Base-by-base conservation (phyloP, 1,284 basidiomycete species). In the Wallemia hederae region DNA sequence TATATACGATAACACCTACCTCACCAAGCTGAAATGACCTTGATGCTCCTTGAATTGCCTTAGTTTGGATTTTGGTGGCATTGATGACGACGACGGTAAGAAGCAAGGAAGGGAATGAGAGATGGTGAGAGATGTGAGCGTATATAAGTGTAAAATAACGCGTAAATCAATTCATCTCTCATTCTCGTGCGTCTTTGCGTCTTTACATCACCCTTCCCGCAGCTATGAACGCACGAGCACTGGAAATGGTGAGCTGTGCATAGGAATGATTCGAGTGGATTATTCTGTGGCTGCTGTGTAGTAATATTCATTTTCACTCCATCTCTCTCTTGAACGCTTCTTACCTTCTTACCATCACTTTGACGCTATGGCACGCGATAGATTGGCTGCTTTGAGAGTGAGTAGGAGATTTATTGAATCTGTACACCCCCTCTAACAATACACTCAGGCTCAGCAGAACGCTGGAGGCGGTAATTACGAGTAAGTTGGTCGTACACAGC, bases 11-110 rank as follows among this genome's bases (percentile, higher is more conserved):
- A 65, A 64, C 27, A 72, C 73, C 66, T 61, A 90, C 90, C 89
- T 81, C 70, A 94, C 90, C 59, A 96, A 79, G 24, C 87, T 90
- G 72, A 96, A 96, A 73, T 96, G 90, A 5, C 90, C 87, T 64
- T 89, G 82, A 29, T 83, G 82, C 64, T 89, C 80, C 65, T 81
- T 75, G 70, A 94, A 96, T 70, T 91, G 80, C 67, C 85, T 83
- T 59, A 92, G 74, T 17, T 49, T 49, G 22, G 39, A 49, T 22
- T 31, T 58, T 22, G 39, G 5, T 11, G 39, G 39, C 22, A 9
- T 33, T 33, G 31, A 33, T 33, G 9, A 9, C 7, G 19, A 33
- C 19, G 31, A 33, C 22, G 39, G 39, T 49, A 49, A 3, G 9
- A n/a, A 7, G 29, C 7, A 7, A 7, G 29, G 7, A 31, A 31